Evolutionary conservation across 306 rosid species (phyloP), one percentile per base, ranked within the genome.

Genomic region (Vigna mungo): DNA sequence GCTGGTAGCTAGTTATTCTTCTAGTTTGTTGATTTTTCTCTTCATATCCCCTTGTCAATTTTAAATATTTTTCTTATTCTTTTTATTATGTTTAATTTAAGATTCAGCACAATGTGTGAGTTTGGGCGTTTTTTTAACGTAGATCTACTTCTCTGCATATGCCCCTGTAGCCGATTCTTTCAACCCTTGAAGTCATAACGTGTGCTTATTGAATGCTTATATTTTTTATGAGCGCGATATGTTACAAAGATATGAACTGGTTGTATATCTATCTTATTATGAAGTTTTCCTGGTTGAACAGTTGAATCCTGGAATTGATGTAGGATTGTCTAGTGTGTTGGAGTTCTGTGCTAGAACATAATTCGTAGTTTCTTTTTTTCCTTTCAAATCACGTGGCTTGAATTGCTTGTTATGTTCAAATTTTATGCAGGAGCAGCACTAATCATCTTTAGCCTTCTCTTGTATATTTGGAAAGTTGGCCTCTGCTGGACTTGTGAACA

Each of bases 381-480:
- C 21, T 44, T 67, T 58, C 39, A 73, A 77, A 74, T 41, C 75
- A 20, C 10, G 69, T 68, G 62, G 74, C 44, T 81, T 81, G 78
- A 81, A 60, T 43, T 77, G 71, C 51, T 74, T 74, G 18, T 61
- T 81, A 21, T 74, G 43, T 64, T 69, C 56, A 78, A 74, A 78
- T 78, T 78, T 73, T 48, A n/a, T 81, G 88, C 88, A 78, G 86
- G 83, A 39, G 60, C 61, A 54, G 34, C 54, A 59, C 54, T 9
- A 46, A 44, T 30, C 21, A 66, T 78, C 72, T 81, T 62, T 56
- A 48, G 46, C 61, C 7, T 72, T 65, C 34, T 55, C 16, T 75
- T 76, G 32, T 70, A 56, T 68, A 20, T 32, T 75, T 64, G 47
- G 67, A 62, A 74, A 74, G 71, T 75, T 53, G 43, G 56, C 74